Percentiles rank a stretch among this genome's conserved stretches.
These are phyloP conservation scores for Klebsormidium nitens DNA, from an alignment of 139 green algal genomes.

Conservation along the genomic window DNA sequence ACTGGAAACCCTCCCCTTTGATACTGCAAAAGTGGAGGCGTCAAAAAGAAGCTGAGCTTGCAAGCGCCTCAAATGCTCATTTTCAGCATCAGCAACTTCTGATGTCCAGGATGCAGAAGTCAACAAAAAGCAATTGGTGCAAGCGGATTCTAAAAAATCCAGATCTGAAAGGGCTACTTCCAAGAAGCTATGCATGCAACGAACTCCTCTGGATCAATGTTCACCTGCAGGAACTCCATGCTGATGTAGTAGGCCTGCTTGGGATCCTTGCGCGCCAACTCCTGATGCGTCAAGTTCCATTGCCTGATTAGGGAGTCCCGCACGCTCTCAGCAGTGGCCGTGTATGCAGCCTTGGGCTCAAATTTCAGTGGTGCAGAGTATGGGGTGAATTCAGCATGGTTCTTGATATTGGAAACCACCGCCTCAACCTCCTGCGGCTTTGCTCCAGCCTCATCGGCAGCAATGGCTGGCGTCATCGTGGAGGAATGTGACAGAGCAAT, in stretches of 20 bases:
- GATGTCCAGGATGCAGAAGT: not conserved
- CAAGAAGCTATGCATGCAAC: not conserved
- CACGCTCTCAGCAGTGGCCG: slow-evolving; percentile 11
- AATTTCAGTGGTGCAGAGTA: slow-evolving; percentile 16
- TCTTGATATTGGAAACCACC: slow-evolving; percentile 19
- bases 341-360: slow-evolving; percentile 20
- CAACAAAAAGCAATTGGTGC: not conserved
- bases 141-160: too few species aligned
- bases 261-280: slow-evolving; percentile 57
- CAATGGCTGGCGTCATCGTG: slow-evolving; percentile 1
- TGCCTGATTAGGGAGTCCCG: slow-evolving; percentile 7
- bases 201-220: not conserved
- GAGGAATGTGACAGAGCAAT: too few species aligned
- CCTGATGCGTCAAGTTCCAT: slow-evolving; percentile 41
- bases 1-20: too few species aligned
- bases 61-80: not conserved
- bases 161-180: not conserved
- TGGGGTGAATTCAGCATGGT: slow-evolving; percentile 13
- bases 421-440: too few species aligned
- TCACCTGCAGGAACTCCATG: slow-evolving; percentile 77
- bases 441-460: slow-evolving; percentile 12
- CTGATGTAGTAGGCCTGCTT: slow-evolving; percentile 97
- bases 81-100: not conserved
- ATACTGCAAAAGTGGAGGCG: too few species aligned
- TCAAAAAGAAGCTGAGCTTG: not conserved